These are phyloP conservation scores for Zoysia matrella DNA, from an alignment of 202 grass and related monocot species.

Conservation along the genomic window DNA sequence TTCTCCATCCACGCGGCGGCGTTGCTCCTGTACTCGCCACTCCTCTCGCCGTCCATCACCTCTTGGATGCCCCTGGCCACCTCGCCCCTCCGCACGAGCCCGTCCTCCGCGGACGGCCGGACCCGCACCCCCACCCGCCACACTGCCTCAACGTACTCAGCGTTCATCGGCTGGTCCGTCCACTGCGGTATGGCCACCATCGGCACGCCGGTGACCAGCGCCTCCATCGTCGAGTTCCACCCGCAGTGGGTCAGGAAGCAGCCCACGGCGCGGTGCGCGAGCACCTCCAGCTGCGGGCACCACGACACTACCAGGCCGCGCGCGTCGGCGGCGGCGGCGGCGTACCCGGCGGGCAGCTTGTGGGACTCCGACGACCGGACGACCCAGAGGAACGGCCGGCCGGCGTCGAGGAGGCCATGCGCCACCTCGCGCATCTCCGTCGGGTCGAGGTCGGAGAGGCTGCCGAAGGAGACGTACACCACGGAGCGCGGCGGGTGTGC, in stretches of 20 bases:
- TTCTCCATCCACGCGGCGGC: slow-evolving; percentile 50
- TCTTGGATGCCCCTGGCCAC: slow-evolving; percentile 47
- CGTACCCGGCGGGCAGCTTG: slow-evolving; percentile 51
- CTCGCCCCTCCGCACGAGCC: slow-evolving; percentile 63
- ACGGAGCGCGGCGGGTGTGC: slow-evolving; percentile 47
- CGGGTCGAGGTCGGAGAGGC: slow-evolving; percentile 45
- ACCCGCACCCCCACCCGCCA: slow-evolving; percentile 66
- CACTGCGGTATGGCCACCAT: slow-evolving; percentile 82
- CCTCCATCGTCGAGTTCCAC: slow-evolving; percentile 91
- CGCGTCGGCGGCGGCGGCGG: not conserved
- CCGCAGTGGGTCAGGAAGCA: slow-evolving; percentile 92
- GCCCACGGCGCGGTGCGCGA: slow-evolving; percentile 66
- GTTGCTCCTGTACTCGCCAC: slow-evolving; percentile 57
- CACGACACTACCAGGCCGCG: slow-evolving; percentile 64
- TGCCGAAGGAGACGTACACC: slow-evolving; percentile 80
- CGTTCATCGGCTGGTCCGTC: slow-evolving; percentile 87
- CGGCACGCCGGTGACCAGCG: slow-evolving; percentile 61
- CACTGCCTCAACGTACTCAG: slow-evolving; percentile 70
- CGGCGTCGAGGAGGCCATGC: slow-evolving; percentile 47
- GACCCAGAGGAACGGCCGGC: slow-evolving; percentile 63
- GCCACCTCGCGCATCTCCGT: slow-evolving; percentile 57
- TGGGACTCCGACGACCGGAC: slow-evolving; percentile 56
- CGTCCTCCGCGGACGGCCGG: slow-evolving; percentile 29
- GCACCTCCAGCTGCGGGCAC: slow-evolving; percentile 85
- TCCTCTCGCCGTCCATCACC: slow-evolving; percentile 69